These are phyloP conservation scores for Funneliformis geosporum DNA, from an alignment of 192 early-diverging fungal species.

Conservation along the genomic window DNA sequence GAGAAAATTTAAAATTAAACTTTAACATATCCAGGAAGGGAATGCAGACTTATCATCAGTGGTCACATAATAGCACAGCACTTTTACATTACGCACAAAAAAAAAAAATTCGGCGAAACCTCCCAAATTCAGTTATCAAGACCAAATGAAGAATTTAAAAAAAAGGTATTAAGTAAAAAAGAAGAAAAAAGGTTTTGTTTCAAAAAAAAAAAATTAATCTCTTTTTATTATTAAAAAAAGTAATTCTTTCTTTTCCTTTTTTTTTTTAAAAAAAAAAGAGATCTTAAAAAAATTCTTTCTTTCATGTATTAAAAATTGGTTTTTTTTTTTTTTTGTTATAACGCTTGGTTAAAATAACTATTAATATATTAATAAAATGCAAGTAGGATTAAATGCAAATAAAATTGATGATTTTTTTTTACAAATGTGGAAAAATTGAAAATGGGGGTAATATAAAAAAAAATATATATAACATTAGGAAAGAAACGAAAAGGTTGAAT, in stretches of 20 bases:
- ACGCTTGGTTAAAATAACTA: not conserved
- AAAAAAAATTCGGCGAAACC: not conserved
- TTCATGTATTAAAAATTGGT: not conserved
- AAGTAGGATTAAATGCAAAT: not conserved
- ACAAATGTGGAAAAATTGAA: not conserved
- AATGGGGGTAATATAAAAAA: not conserved
- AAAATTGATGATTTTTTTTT: not conserved
- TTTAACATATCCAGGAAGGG: not conserved
- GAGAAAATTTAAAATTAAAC: not conserved
- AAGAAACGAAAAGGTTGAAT: not conserved
- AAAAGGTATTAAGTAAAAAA: not conserved
- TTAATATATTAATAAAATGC: not conserved
- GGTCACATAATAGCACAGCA: too few relatives aligned
- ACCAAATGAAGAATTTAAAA: not conserved
- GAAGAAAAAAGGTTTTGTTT: not conserved
- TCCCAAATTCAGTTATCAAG: not conserved
- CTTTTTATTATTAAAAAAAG: too few relatives aligned
- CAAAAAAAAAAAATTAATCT: too few relatives aligned
- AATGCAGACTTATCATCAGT: not conserved
- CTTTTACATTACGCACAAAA: not conserved
- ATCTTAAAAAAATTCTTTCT: too few relatives aligned
- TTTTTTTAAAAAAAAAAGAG: too few relatives aligned
- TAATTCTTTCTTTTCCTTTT: too few relatives aligned
- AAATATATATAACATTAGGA: not conserved
- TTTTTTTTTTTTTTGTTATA: too few relatives aligned